phyloP scores from a whole-genome alignment of 1,284 basidiomycete genomes.

The Somion occarium region DNA sequence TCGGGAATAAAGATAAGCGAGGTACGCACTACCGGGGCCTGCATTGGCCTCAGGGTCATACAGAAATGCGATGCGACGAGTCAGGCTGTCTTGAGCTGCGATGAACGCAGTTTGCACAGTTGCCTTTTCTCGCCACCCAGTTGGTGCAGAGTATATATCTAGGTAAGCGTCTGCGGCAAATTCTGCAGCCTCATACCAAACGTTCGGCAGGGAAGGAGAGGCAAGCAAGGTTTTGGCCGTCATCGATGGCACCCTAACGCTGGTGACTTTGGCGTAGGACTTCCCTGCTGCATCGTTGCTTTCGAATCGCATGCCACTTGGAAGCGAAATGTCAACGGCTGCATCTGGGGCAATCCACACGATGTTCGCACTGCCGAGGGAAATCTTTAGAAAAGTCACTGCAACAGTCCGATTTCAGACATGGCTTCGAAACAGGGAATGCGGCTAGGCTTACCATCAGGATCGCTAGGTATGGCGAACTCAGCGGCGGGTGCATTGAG shows the following conservation, averaged over 20 bases:
- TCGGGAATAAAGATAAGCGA: neutral
- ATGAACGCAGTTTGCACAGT: slow-evolving; percentile 63
- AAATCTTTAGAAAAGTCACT: slow-evolving; percentile 75
- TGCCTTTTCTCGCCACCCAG: slow-evolving; percentile 50
- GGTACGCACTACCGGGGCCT: neutral
- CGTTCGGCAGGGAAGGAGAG: slow-evolving; percentile 32
- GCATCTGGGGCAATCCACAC: slow-evolving; percentile 49
- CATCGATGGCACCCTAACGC: slow-evolving; percentile 47
- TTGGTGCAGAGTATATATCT: slow-evolving; percentile 67
- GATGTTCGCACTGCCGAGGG: slow-evolving; percentile 47
- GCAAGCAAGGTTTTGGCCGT: slow-evolving; percentile 42
- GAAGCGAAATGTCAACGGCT: slow-evolving; percentile 53
- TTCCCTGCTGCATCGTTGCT: slow-evolving; percentile 72
- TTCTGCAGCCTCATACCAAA: slow-evolving; percentile 70
- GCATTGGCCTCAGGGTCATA: slow-evolving; percentile 29
- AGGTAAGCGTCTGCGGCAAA: slow-evolving; percentile 51
- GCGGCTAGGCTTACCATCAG: slow-evolving; percentile 64
- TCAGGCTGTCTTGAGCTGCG: slow-evolving; percentile 63
- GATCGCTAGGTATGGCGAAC: slow-evolving; percentile 58
- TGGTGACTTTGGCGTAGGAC: slow-evolving; percentile 55
- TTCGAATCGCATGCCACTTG: slow-evolving; percentile 59
- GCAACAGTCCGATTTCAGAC: no score
- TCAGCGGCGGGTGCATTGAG: slow-evolving; percentile 78
- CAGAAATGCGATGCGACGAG: slow-evolving; percentile 59
- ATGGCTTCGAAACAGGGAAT: neutral